These are phyloP conservation scores for Fusarium sp. DNA, from an alignment of 2,329 filamentous ascomycete species.

Conservation along the genomic window DNA sequence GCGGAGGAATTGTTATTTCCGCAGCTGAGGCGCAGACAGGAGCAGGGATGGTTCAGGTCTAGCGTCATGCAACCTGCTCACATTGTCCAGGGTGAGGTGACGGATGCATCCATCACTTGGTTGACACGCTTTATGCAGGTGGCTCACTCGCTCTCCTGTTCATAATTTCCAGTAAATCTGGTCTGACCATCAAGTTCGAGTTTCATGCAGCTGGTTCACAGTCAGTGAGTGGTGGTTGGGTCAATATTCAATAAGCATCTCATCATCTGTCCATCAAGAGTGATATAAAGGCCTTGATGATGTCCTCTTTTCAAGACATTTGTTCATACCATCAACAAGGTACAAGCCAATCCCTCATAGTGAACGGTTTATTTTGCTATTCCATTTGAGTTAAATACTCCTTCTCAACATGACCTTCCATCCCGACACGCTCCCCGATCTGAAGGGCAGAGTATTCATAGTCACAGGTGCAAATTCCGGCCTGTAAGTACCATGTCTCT, in stretches of 20 bases:
- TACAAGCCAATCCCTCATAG: not conserved
- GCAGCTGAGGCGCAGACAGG: constrained; percentile 23
- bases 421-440: constrained; percentile 15
- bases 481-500: constrained; percentile 1
- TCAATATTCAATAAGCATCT: no score
- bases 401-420: constrained; percentile 17
- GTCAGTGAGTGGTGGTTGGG: no score
- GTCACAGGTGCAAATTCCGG: constrained; percentile 28
- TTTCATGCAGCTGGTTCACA: constrained; percentile 12
- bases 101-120: no score
- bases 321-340: not conserved
- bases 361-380: no score
- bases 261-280: no score
- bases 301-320: not conserved
- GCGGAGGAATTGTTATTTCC: no score
- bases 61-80: constrained; percentile 33
- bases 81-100: constrained; percentile 1
- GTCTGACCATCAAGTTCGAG: no score
- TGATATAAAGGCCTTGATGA: not conserved
- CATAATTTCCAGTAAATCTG: no score
- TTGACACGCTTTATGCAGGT: constrained; percentile 14
- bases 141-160: constrained; percentile 7
- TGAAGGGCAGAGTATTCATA: constrained; percentile 19
- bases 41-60: constrained; percentile 7
- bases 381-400: no score